phyloP scores from a whole-genome alignment of 1,139 yeast species.

The Blastobotrys malaysiensis region DNA sequence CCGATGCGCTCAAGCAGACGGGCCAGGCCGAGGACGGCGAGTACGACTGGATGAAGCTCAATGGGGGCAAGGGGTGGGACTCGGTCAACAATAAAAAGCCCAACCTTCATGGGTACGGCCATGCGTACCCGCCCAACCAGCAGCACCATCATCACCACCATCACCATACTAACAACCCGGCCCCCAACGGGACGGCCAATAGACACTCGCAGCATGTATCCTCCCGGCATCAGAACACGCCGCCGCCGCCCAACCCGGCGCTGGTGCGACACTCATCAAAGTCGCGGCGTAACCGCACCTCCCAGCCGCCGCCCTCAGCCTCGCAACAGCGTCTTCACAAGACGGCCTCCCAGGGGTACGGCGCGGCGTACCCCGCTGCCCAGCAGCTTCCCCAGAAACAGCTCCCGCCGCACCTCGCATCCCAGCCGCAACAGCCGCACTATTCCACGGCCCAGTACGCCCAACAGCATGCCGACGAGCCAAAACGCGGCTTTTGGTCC shows the following conservation, averaged over 20 bases:
- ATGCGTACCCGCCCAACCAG: slow-evolving; percentile 48
- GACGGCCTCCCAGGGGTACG: slow-evolving; percentile 15
- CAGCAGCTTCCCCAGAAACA: slow-evolving; percentile 17
- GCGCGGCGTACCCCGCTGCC: slow-evolving; percentile 19
- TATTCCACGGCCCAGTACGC: slow-evolving; percentile 6
- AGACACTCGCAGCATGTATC: slow-evolving; percentile 25
- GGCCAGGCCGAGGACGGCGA: slow-evolving; percentile 78
- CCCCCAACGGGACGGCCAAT: slow-evolving; percentile 5
- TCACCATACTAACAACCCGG: not conserved
- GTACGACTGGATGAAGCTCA: slow-evolving; percentile 92
- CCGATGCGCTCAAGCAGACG: slow-evolving; percentile 63
- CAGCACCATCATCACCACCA: slow-evolving; percentile 6
- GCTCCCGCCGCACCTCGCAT: slow-evolving; percentile 10
- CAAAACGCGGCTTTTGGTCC: slow-evolving; percentile 30
- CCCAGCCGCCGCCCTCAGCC: slow-evolving; percentile 8
- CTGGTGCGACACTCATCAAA: slow-evolving; percentile 30
- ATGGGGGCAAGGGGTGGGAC: slow-evolving; percentile 93
- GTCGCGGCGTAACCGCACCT: slow-evolving; percentile 26
- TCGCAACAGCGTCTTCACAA: slow-evolving; percentile 7
- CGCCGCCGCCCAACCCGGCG: slow-evolving; percentile 30
- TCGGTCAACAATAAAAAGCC: slow-evolving; percentile 76
- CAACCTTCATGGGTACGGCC: slow-evolving; percentile 87
- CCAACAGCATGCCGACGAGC: not conserved
- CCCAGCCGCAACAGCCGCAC: slow-evolving; percentile 17
- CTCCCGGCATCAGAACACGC: slow-evolving; percentile 25